Conservation (phyloP, 257 asterid genomes). For the Jaltomata sinuosa region DNA sequence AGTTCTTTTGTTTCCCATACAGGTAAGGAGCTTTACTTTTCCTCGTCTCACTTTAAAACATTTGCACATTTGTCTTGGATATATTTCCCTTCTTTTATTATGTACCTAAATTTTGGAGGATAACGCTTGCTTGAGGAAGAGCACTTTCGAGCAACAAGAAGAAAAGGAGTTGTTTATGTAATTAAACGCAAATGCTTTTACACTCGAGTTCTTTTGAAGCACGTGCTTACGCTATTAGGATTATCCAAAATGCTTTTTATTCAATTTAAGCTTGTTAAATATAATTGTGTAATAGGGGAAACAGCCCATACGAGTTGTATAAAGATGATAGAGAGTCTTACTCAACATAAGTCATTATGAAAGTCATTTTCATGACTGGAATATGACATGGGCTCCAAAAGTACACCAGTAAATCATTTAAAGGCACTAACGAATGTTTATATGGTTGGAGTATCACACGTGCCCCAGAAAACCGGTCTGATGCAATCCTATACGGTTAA, state of each 20-base stretch:
- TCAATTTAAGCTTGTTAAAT: background rate
- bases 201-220: background rate
- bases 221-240: background rate
- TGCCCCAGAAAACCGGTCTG: background rate
- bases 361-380: background rate
- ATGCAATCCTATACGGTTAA: background rate
- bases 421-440: background rate
- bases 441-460: background rate
- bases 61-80: background rate
- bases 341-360: background rate
- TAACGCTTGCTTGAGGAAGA: background rate
- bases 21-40: conserved; percentile 33
- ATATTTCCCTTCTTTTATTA: background rate
- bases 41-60: background rate
- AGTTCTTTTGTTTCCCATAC: conserved; percentile 79
- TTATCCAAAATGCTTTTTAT: background rate
- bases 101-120: background rate
- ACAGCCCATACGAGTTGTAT: background rate
- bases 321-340: background rate
- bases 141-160: background rate
- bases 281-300: background rate
- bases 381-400: background rate
- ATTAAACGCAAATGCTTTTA: background rate
- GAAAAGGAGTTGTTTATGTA: background rate
- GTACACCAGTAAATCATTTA: background rate